Conservation (phyloP, 192 early-diverging fungal species). For the Entomortierella lignicola region DNA sequence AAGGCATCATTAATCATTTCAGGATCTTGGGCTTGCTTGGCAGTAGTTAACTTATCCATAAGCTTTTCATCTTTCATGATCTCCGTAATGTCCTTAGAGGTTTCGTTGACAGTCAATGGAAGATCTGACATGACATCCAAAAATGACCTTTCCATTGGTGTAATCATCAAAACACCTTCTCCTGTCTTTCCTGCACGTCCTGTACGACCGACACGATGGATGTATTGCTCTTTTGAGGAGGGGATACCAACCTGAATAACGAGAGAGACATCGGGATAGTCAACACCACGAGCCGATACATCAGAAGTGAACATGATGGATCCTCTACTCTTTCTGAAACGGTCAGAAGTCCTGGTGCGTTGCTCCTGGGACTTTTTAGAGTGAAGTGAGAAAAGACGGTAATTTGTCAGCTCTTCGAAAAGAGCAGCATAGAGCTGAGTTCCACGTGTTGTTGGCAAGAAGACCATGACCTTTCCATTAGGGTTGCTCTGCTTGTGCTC, state of each 20-base stretch:
- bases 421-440: conserved; percentile 72
- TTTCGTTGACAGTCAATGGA: conserved; percentile 64
- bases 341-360: conserved; percentile 76
- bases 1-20: conserved; percentile 66
- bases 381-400: conserved; percentile 75
- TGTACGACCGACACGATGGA: conserved; percentile 96
- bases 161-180: conserved; percentile 84
- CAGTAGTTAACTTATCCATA: conserved; percentile 18
- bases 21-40: conserved; percentile 58
- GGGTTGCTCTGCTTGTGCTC: conserved; percentile 67
- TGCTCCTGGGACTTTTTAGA: conserved; percentile 80
- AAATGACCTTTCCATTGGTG: conserved; percentile 84
- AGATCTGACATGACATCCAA: conserved; percentile 66
- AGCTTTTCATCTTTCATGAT: conserved; percentile 43
- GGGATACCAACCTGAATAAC: conserved; percentile 93
- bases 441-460: conserved; percentile 84
- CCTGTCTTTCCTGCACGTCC: conserved; percentile 95
- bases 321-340: conserved; percentile 73
- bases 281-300: conserved; percentile 97
- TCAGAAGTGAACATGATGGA: conserved; percentile 92
- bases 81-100: conserved; percentile 46
- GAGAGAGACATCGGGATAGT: conserved; percentile 93
- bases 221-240: conserved; percentile 85
- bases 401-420: conserved; percentile 62
- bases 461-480: conserved; percentile 89